A percentile compares a stretch with the other conserved stretches of the same genome.
Conservation (phyloP, 768 basidiomycete genomes). For the Amanita muscaria region DNA sequence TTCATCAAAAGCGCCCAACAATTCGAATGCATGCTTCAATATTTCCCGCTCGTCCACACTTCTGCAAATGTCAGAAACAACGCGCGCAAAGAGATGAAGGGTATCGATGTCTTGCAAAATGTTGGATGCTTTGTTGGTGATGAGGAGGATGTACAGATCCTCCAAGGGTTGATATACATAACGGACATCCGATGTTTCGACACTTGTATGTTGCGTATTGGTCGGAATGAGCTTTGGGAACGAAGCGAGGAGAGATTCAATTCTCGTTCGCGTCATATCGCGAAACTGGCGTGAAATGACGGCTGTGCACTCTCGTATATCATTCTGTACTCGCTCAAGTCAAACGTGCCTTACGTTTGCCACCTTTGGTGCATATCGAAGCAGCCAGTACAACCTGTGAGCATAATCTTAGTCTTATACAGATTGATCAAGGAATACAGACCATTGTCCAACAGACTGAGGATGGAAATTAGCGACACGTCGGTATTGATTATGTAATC, state of each 20-base stretch:
- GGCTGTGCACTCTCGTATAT: constrained; percentile 37
- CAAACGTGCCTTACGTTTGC: constrained; percentile 62
- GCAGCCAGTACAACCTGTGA: constrained; percentile 84
- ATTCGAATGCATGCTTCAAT: constrained; percentile 81
- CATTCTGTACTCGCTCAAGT: not conserved
- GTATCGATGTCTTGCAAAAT: constrained; percentile 98
- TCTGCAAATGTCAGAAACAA: constrained; percentile 87
- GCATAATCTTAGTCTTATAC: not conserved
- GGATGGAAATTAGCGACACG: not conserved
- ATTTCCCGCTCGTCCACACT: constrained; percentile 87
- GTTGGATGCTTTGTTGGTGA: constrained; percentile 98
- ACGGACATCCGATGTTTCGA: constrained; percentile 90
- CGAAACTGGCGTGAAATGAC: constrained; percentile 95
- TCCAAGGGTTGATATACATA: constrained; percentile 96
- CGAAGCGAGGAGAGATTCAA: constrained; percentile 92
- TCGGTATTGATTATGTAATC: too few species aligned
- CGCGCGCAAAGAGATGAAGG: constrained; percentile 85
- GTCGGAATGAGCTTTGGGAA: constrained; percentile 97
- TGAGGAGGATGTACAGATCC: constrained; percentile 93
- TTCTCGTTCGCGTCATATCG: constrained; percentile 83
- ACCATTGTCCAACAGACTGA: not conserved
- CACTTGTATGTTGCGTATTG: constrained; percentile 92
- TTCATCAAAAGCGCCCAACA: constrained; percentile 94
- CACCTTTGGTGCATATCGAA: constrained; percentile 91
- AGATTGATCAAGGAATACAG: not conserved